Conservation (phyloP, 179 eudicot genomes). For the Vitellaria paradoxa region DNA sequence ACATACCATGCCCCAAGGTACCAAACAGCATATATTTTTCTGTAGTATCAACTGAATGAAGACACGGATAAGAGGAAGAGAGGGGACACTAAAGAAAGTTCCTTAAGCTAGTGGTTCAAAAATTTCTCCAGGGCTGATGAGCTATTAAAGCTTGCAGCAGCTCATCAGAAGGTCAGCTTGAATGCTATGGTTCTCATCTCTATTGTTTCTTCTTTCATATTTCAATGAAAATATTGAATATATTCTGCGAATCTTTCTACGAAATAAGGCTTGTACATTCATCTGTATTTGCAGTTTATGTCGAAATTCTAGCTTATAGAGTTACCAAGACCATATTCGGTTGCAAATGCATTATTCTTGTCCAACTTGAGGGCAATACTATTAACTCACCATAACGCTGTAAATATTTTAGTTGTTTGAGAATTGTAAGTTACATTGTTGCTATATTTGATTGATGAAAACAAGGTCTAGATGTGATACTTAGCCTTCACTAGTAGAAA, state of each 20-base stretch:
- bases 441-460: too few relatives aligned
- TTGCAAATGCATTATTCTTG: background rate
- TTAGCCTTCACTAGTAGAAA: too few relatives aligned
- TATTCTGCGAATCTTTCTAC: background rate
- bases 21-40: background rate
- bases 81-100: conserved; percentile 78
- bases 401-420: background rate
- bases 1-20: background rate
- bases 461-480: too few relatives aligned
- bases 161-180: conserved; percentile 73
- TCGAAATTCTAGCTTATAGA: background rate
- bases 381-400: background rate
- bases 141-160: conserved; percentile 84
- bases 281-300: background rate
- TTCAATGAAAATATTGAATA: background rate
- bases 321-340: background rate
- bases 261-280: background rate
- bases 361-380: background rate
- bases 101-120: conserved; percentile 69
- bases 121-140: conserved; percentile 90
- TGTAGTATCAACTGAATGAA: conserved; percentile 47
- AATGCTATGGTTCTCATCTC: conserved; percentile 9
- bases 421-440: too few relatives aligned
- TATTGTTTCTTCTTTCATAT: background rate
- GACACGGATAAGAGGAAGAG: conserved; percentile 63